Conservation (phyloP, 495 filamentous ascomycete genomes). For the Peziza echinospora region DNA sequence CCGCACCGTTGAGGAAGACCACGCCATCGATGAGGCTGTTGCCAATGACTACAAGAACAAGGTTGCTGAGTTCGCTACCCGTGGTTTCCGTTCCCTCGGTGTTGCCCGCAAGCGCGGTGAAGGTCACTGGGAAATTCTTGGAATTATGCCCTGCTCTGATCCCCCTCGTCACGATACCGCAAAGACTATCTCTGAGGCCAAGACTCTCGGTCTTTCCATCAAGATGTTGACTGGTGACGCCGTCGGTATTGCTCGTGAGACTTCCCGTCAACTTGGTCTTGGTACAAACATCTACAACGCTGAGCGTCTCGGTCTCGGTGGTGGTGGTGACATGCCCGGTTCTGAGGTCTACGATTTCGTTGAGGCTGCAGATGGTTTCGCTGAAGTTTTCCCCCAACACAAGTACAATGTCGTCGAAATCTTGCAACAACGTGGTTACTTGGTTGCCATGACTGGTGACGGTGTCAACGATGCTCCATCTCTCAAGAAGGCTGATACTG, state of each 20-base stretch:
- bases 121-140: constrained; percentile 68
- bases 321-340: constrained; percentile 75
- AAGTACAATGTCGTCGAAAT: constrained; percentile 97
- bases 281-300: constrained; percentile 90
- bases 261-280: constrained; percentile 70
- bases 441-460: constrained; percentile 96
- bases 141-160: constrained; percentile 84
- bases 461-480: constrained; percentile 95
- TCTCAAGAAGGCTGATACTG: constrained; percentile 84
- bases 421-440: constrained; percentile 85
- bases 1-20: constrained; percentile 62
- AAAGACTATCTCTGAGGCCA: constrained; percentile 74
- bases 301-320: constrained; percentile 56
- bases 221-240: constrained; percentile 97
- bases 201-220: constrained; percentile 66
- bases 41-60: constrained; percentile 69
- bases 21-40: constrained; percentile 48
- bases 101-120: constrained; percentile 68
- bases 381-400: constrained; percentile 92
- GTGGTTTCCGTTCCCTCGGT: constrained; percentile 82
- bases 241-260: constrained; percentile 79
- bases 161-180: constrained; percentile 81
- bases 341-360: constrained; percentile 89
- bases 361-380: constrained; percentile 84
- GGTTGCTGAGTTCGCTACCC: constrained; percentile 70